Base-by-base conservation (phyloP, 2,329 filamentous ascomycete species). In the Chlorencoelia australis region DNA sequence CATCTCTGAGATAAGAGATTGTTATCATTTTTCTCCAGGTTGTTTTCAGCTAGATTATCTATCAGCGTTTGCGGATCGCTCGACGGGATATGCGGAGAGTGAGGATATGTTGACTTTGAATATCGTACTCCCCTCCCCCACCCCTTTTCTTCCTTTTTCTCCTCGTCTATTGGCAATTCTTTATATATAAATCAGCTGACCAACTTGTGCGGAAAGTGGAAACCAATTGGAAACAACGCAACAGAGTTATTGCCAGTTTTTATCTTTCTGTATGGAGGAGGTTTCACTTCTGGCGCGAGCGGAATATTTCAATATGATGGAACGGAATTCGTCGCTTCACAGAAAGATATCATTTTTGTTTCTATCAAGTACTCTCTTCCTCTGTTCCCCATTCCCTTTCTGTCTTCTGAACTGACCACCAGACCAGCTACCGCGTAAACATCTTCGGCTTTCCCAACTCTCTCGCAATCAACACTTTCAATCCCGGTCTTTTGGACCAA, bases 371-470 rank as follows among this genome's bases (percentile, higher is more conserved):
- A 68, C 67, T 54, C n/a, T 69, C 63, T 40, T 60, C 27, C 27
- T 8, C 8, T 30, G 9, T 15, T 6, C 27, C 5, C 11, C 20
- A 13, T n/a, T 14, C 15, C 10, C 6, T 26, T 22, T n/a, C 14
- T 4, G 14, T 18, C 1, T 16, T 5, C 2, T 20, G 13, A 7
- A 17, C 45, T 49, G 11, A 54, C 39, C n/a, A 40, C 37, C 14
- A 4, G 25, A 28, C 13, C 28, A 61, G 69, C 55, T 74, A 81
- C 53, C 67, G 79, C 4, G 66, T 82, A 25, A 73, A 73, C 4
- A 68, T 71, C 2, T 61, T 84, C 50, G 82, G 82, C 1, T 86
- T 87, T 57, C 45, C 69, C 34, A 48, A 70, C 25, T 58, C 75
- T 33, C 83, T 47, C 7, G 25, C 25, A 3, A 33, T 33, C 4